These are phyloP conservation scores for Dacryopinax spathularia DNA, from an alignment of 768 basidiomycete genomes.

Conservation along the genomic window DNA sequence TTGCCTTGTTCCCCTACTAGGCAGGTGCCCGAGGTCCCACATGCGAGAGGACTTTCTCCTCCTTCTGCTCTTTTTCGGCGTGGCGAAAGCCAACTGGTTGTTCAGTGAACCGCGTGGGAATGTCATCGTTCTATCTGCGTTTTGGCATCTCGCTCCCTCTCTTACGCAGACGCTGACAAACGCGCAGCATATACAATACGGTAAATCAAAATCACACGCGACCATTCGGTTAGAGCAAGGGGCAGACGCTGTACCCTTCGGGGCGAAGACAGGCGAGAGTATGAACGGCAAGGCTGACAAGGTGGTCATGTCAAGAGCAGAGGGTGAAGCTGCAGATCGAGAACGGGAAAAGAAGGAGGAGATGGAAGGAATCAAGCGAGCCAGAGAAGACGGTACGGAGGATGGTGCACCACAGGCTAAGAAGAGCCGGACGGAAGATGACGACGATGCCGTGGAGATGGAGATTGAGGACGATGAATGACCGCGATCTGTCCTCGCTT, in stretches of 20 bases:
- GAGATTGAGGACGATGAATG: constrained; percentile 73
- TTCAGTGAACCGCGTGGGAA: too few relatives aligned
- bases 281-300: constrained; percentile 30
- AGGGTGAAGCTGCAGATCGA: constrained; percentile 31
- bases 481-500: background rate
- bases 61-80: background rate
- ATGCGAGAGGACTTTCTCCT: constrained; percentile 6
- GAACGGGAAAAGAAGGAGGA: constrained; percentile 37
- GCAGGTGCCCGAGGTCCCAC: too few relatives aligned
- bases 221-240: constrained; percentile 65
- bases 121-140: constrained; percentile 6
- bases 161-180: constrained; percentile 3
- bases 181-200: constrained; percentile 73
- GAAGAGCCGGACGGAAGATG: constrained; percentile 59
- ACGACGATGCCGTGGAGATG: constrained; percentile 64
- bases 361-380: constrained; percentile 28
- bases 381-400: constrained; percentile 35
- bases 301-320: constrained; percentile 19
- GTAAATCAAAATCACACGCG: constrained; percentile 78
- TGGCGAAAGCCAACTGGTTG: too few relatives aligned
- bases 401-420: constrained; percentile 37
- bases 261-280: constrained; percentile 21
- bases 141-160: background rate
- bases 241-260: constrained; percentile 27
- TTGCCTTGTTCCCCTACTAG: constrained; percentile 11